These are phyloP conservation scores for Fusarium pilosicola DNA, from an alignment of 2,329 filamentous ascomycete species.

Conservation along the genomic window DNA sequence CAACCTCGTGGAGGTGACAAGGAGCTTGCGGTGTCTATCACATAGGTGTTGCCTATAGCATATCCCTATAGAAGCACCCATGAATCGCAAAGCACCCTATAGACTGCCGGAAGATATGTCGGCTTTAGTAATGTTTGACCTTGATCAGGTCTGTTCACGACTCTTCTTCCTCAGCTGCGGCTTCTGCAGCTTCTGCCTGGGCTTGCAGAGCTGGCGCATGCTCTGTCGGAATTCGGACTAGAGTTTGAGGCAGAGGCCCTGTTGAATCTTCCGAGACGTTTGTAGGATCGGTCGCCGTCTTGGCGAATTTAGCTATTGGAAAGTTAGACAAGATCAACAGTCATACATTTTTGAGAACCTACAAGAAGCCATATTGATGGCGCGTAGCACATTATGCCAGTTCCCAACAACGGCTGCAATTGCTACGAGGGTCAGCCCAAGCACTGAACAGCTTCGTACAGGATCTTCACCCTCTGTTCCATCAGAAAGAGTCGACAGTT, in stretches of 20 bases:
- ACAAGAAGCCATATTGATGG: constrained; percentile 89
- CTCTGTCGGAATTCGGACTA: constrained; percentile 86
- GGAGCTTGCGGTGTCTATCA: not conserved
- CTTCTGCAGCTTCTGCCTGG: constrained; percentile 64
- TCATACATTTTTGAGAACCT: constrained; percentile 48
- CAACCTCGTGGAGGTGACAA: not conserved
- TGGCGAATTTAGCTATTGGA: constrained; percentile 73
- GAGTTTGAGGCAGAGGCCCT: constrained; percentile 77
- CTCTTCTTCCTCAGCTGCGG: constrained; percentile 54
- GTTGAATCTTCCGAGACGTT: constrained; percentile 54
- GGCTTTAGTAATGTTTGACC: not conserved
- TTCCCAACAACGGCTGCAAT: constrained; percentile 87
- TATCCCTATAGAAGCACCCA: not conserved
- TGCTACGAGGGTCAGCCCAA: constrained; percentile 59
- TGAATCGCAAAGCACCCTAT: not conserved
- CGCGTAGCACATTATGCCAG: constrained; percentile 86
- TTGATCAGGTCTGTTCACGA: constrained; percentile 15
- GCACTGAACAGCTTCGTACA: not conserved
- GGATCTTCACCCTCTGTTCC: constrained; percentile 77
- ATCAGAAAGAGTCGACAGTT: constrained; percentile 79
- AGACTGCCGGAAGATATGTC: not conserved
- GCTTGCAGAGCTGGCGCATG: constrained; percentile 74
- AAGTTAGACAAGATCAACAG: not conserved
- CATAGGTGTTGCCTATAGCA: not conserved
- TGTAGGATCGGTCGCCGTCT: constrained; percentile 58